These are phyloP conservation scores for Zalaria obscura DNA, from an alignment of 2,329 filamentous ascomycete genomes.

Conservation along the genomic window DNA sequence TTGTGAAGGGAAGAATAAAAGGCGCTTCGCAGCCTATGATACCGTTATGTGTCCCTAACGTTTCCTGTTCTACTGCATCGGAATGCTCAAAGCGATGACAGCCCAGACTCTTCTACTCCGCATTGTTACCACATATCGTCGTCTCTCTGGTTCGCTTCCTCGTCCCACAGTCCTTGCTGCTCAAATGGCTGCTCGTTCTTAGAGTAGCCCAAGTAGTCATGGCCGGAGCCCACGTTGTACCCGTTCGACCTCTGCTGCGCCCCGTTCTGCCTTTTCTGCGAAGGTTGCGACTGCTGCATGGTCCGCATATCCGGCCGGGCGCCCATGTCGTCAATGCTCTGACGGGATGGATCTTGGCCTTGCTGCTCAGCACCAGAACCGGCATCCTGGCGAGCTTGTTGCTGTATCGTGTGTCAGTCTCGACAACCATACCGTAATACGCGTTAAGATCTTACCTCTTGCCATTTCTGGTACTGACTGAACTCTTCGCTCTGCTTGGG, in stretches of 20 bases:
- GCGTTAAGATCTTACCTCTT: conserved; percentile 17
- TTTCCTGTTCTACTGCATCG: no score
- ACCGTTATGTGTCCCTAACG: no score
- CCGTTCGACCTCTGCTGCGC: conserved; percentile 4
- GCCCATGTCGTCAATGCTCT: no score
- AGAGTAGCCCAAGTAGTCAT: conserved; percentile 20
- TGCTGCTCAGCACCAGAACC: background rate
- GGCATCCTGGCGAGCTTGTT: background rate
- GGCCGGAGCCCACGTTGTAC: conserved; percentile 18
- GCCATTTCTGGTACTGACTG: conserved; percentile 21
- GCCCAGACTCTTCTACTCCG: no score
- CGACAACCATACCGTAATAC: background rate
- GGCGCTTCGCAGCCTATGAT: no score
- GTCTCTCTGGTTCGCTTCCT: conserved; percentile 10
- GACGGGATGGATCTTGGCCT: background rate
- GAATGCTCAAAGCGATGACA: no score
- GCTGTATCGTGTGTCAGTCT: background rate
- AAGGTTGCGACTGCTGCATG: no score
- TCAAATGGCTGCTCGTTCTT: conserved; percentile 14
- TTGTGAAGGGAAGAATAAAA: no score
- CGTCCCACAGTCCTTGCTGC: conserved; percentile 15
- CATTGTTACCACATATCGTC: conserved; percentile 15
- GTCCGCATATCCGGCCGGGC: no score
- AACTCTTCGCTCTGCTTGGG: conserved; percentile 16
- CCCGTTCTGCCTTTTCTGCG: no score